Conservation (phyloP, 2,329 filamentous ascomycete species). For the Cadophora malorum region DNA sequence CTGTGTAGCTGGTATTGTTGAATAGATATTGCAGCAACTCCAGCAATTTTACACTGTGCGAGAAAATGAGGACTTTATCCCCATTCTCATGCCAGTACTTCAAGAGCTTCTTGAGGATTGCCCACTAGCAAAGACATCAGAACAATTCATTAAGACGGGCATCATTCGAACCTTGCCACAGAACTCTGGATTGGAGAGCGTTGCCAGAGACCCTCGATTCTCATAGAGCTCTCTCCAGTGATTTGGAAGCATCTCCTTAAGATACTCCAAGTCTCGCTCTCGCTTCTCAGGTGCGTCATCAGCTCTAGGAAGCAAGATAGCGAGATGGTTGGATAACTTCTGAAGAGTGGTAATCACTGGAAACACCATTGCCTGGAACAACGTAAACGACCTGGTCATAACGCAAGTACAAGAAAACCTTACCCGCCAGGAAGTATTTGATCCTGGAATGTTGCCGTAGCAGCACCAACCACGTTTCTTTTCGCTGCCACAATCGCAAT, state of each 20-base stretch:
- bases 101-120: constrained; percentile 83
- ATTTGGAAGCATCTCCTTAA: constrained; percentile 77
- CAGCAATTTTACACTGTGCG: constrained; percentile 85
- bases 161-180: constrained; percentile 73
- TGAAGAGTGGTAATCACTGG: constrained; percentile 82
- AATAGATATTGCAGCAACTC: constrained; percentile 87
- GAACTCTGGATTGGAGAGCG: constrained; percentile 85
- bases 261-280: constrained; percentile 74
- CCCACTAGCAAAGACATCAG: constrained; percentile 65
- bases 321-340: constrained; percentile 92
- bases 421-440: constrained; percentile 56
- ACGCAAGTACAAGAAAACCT: constrained; percentile 55
- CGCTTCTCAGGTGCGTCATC: constrained; percentile 75
- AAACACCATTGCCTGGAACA: constrained; percentile 73
- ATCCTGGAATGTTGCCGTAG: constrained; percentile 58
- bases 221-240: constrained; percentile 77
- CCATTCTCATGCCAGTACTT: constrained; percentile 89
- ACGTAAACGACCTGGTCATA: constrained; percentile 11
- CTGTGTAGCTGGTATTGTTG: constrained; percentile 85
- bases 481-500: constrained; percentile 72
- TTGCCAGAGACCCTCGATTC: constrained; percentile 78
- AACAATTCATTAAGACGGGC: background rate
- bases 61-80: constrained; percentile 96
- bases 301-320: constrained; percentile 75
- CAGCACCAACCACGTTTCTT: constrained; percentile 86